Evolutionary conservation across 805 yeast genomes (phyloP).

Genomic region (Schwanniomyces pseudopolymorphus): DNA sequence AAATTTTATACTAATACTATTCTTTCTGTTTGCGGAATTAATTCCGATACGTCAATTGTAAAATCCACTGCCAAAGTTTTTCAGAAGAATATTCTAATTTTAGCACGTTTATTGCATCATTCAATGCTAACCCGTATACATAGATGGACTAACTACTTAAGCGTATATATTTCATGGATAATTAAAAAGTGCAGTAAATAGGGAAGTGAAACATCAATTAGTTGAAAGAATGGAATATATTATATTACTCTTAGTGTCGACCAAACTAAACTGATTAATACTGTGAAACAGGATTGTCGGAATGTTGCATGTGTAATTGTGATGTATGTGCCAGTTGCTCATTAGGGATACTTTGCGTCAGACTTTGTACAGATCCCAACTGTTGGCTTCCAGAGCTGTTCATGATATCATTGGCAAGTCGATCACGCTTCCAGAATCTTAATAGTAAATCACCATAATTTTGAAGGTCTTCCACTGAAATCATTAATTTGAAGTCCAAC

Average conservation of each 20-base stretch:
- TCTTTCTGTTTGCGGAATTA: no score
- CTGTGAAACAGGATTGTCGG: neutral
- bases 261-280: neutral
- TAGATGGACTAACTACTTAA: neutral
- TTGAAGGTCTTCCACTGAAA: conserved; percentile 87
- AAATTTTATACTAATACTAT: no score
- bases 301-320: neutral
- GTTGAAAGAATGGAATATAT: neutral
- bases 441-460: conserved; percentile 83
- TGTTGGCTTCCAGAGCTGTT: conserved; percentile 6
- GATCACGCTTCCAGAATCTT: conserved; percentile 81
- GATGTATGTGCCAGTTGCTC: neutral
- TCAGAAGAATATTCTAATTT: neutral
- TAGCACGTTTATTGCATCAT: neutral
- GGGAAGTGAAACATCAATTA: neutral
- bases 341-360: neutral
- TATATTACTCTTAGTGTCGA: neutral
- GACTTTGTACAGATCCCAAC: conserved; percentile 3
- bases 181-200: neutral
- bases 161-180: neutral
- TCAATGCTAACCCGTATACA: neutral
- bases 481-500: conserved; percentile 83
- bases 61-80: no score
- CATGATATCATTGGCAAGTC: conserved; percentile 41
- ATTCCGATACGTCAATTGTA: no score